Base-by-base conservation (phyloP, 2,329 filamentous ascomycete species). In the Trichoderma gracile region DNA sequence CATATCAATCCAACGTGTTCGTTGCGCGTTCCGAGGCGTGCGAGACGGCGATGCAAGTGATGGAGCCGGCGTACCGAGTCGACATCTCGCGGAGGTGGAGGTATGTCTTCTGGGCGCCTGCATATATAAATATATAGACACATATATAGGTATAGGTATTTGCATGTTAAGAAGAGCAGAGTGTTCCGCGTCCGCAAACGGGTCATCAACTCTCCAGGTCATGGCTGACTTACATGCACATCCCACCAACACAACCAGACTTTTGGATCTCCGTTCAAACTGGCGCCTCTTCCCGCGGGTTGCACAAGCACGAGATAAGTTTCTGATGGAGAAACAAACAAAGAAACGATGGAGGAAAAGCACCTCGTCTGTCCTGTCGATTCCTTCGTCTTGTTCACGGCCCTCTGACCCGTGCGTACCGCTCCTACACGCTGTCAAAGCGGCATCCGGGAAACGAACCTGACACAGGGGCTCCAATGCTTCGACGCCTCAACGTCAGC, bases 21-120 rank as follows among this genome's bases (percentile, higher is more conserved):
- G 85, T 87, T 33, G 85, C 84, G 23, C 79, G 76, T 4, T 77
- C 73, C 9, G 84, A 86, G 45, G 85, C 82, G 75, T 88, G 85
- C 25, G 84, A 87, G 57, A 87, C 78, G 67, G 85, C 84, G 63
- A 87, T 77, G 76, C 84, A 87, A 65, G 78, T 79, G 12, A 87
- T 75, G 47, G 76, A 75, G 69, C 74, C 73, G 58, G 80, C 76
- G 68, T 84, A 78, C 57, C 80, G 81, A 73, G 82, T 83, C 14
- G 84, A 80, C 64, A 87, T 78, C 49, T 81, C 76, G 57, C 84
- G 83, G 61, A 87, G 79, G 66, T 79, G 76, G 65, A 86, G 76
- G 70, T 87, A 87, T 5, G 83, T 81, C 69, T 85, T 82, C 69
- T 84, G 82, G 21, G 83, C 83, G 71, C 85, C 82, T 84, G 63